These are phyloP conservation scores for Sclerotinia nivalis DNA, from an alignment of 2,329 filamentous ascomycete species.

Conservation along the genomic window DNA sequence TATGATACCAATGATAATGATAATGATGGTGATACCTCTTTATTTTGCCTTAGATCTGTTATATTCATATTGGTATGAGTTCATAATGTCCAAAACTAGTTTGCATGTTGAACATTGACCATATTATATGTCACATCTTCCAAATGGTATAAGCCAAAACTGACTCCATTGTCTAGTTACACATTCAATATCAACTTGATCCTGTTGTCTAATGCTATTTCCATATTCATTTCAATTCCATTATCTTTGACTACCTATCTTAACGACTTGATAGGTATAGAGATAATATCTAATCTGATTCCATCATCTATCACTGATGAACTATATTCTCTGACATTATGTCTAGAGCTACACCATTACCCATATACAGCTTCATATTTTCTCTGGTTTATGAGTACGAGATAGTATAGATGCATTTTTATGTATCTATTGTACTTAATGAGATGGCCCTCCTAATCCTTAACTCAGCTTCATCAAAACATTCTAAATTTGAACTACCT, in stretches of 20 bases:
- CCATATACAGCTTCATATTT: background rate
- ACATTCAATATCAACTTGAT: background rate
- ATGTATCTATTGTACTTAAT: background rate
- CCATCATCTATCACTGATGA: background rate
- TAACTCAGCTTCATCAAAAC: background rate
- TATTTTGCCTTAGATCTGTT: background rate
- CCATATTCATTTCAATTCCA: background rate
- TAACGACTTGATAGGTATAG: too few species aligned
- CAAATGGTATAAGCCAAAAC: background rate
- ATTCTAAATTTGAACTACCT: background rate
- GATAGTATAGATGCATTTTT: background rate
- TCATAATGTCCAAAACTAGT: background rate
- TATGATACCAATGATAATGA: conserved; percentile 22
- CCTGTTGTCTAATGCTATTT: background rate
- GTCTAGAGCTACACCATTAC: background rate
- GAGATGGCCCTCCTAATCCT: background rate
- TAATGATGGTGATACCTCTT: conserved; percentile 2
- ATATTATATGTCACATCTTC: background rate
- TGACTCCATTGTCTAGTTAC: background rate
- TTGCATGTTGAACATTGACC: background rate
- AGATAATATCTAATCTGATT: background rate
- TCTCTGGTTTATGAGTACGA: background rate
- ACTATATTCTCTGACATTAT: background rate
- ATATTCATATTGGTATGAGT: background rate
- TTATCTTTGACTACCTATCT: too few species aligned